Evolutionary conservation across 805 yeast genomes (phyloP), one percentile per base, ranked within the genome.

Genomic region (Wickerhamomyces canadensis): DNA sequence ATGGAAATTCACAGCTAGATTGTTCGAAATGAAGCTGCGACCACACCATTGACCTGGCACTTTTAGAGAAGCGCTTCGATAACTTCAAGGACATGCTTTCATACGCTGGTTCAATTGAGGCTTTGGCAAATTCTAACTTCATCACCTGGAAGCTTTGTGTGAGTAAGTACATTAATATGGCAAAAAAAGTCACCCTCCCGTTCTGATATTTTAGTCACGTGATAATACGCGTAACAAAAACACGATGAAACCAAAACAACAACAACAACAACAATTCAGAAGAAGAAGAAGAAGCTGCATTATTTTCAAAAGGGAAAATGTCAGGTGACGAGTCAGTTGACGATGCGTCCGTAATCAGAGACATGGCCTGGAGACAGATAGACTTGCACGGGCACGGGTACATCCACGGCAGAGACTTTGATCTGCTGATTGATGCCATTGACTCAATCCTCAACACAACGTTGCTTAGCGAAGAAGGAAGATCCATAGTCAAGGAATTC

Each of bases 391-490:
- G 23, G 15, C 31, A 35, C 4, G 54, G 55, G 0, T 42, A 44
- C 29, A 45, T 54, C 15, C 41, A 44, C 9, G 43, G 47, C 1
- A 38, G 43, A 2, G 58, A 54, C 11, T 38, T 52, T 15, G 49
- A 45, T 2, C 33, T 43, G 4, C 40, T 54, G 11, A 43, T 52
- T 4, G 50, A 44, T 16, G 46, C 48, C 10, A 47, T 54, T 15
- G 56, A 52, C 24, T 23, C 49, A 2, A 31, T 42, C n/a, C 33
- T 54, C n/a, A 19, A 42, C 2, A 38, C 36, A 8, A 42, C 55
- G 4, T 29, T 61, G 16, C 37, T 61, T 4, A 53, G 58, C n/a
- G 47, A 51, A 7, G 37, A 53, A 3, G 62, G 61, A 3, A 36
- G 42, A 15, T 41, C 42, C 15, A 50, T 56, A 9, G 35, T 61